Base-by-base conservation (phyloP, 2,329 filamentous ascomycete species). In the Diaporthe batatas region DNA sequence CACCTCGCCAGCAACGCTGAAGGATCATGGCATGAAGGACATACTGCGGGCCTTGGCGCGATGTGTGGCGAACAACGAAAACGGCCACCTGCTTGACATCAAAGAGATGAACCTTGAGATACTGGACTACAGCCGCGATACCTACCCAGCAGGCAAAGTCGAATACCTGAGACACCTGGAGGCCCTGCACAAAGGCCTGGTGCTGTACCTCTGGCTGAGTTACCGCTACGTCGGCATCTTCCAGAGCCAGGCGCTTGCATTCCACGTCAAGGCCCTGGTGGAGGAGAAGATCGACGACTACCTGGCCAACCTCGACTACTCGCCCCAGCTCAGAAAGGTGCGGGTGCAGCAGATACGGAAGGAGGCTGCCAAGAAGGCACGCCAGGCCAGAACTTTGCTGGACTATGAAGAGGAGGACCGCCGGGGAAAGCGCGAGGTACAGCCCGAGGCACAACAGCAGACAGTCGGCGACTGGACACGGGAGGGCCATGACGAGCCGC, bases 181-280 rank as follows among this genome's bases (percentile, higher is more conserved):
- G 81, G 81, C 84, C 3, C 86, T 99, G 21, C 96, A 99, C 83
- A 93, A 94, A 78, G 87, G 90, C 36, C 85, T 99, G 49, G 94
- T 96, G 57, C 84, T 95, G 59, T 99, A 98, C 80, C 87, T 97
- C 2, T 99, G 96, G 96, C 86, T 99, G 21, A 96, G 93, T 77
- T 98, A 96, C 82, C 92, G 96, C 8, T 97, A 96, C 81, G 87
- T 91, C 4, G 93, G 94, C 64, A 87, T 97, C 67, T 97, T 98
- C 81, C 88, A 85, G 7, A 93, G 92, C 75, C 90, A 96, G 77
- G 85, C 86, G 0, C 86, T 98, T 55, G 95, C 94, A 0, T 92
- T 93, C 75, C 91, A 98, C 79, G 90, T 94, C 64, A 97, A 98
- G 79, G 82, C 84, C 8, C 80, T 97, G 65, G 91, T 95, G 2